phyloP scores from a whole-genome alignment of 352 stramenopile species.

The Globisporangium apiculatum region DNA sequence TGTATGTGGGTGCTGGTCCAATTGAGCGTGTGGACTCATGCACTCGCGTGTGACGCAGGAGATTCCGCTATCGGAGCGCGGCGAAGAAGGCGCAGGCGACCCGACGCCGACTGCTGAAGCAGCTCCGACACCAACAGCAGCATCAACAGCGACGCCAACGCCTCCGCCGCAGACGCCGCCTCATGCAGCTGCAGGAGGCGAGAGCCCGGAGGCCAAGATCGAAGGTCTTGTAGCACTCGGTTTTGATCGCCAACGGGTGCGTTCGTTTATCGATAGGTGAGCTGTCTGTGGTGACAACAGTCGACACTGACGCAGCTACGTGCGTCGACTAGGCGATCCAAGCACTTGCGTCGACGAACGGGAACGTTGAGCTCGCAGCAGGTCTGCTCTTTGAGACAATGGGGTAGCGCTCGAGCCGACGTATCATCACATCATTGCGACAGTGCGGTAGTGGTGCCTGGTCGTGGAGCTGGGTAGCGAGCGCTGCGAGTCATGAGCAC shows the following conservation, averaged over 20 bases:
- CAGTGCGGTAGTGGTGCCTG: too few relatives aligned
- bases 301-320: background rate
- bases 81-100: conserved; percentile 12
- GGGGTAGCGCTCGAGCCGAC: conserved; percentile 12
- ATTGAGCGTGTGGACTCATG: background rate
- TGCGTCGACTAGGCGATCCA: conserved; percentile 35
- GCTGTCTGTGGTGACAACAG: too few relatives aligned
- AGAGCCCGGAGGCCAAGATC: conserved; percentile 44
- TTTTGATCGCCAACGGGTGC: conserved; percentile 53
- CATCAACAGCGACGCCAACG: conserved; percentile 8
- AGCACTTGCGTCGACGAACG: conserved; percentile 62
- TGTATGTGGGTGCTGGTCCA: background rate
- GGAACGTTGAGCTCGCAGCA: conserved; percentile 77
- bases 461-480: too few relatives aligned
- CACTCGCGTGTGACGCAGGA: conserved; percentile 23
- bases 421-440: too few relatives aligned
- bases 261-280: conserved; percentile 1
- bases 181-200: conserved; percentile 2
- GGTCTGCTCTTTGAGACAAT: conserved; percentile 74
- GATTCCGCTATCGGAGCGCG: conserved; percentile 60
- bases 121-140: conserved; percentile 13
- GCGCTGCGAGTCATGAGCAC: too few relatives aligned
- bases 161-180: conserved; percentile 11
- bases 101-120: conserved; percentile 9
- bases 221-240: conserved; percentile 55